Evolutionary conservation across 768 basidiomycete species (phyloP).

Genomic region (Pisolithus microcarpus): DNA sequence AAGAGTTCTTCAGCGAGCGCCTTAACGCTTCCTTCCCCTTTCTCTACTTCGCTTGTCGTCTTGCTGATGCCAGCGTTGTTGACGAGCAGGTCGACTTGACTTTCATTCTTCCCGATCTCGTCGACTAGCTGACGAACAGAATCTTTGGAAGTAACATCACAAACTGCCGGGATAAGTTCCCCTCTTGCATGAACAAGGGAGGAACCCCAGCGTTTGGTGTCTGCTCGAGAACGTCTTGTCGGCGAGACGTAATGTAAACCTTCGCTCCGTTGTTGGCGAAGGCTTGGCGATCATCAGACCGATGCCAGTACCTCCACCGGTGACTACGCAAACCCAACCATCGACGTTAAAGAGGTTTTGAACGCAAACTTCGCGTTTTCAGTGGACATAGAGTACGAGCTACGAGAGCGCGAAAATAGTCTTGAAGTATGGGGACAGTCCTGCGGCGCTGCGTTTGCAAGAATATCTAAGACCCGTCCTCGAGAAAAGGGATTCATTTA

Average conservation of each 20-base stretch:
- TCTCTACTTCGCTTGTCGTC: conserved; percentile 17
- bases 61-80: conserved; percentile 62
- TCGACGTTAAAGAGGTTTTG: conserved; percentile 5
- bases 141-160: conserved; percentile 13
- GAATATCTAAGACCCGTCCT: background rate
- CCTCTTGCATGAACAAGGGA: conserved; percentile 21
- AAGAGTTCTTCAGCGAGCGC: conserved; percentile 23
- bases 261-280: conserved; percentile 37
- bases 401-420: background rate
- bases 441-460: background rate
- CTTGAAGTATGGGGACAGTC: background rate
- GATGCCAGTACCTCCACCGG: conserved; percentile 65
- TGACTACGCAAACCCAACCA: conserved; percentile 41
- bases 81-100: conserved; percentile 57
- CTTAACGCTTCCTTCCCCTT: conserved; percentile 22
- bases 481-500: background rate
- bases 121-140: conserved; percentile 20
- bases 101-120: background rate
- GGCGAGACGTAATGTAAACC: conserved; percentile 35
- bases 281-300: conserved; percentile 38
- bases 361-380: background rate
- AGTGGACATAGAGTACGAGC: background rate
- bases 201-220: conserved; percentile 19
- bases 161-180: conserved; percentile 21
- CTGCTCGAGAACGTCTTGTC: conserved; percentile 26